These are phyloP conservation scores for Prunus kanzakura DNA, from an alignment of 306 rosid genomes.

Conservation along the genomic window DNA sequence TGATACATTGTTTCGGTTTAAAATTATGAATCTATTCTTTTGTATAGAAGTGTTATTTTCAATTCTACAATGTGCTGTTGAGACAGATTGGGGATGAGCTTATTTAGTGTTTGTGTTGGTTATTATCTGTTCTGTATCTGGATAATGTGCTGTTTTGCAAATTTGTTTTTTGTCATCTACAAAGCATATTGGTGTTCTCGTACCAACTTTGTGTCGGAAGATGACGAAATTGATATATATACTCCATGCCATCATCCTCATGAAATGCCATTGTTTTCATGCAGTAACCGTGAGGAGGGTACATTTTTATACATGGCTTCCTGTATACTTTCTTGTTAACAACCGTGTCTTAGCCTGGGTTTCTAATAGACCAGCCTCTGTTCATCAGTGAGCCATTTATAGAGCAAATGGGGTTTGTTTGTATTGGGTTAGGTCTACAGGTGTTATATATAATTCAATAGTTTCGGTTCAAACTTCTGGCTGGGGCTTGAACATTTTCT, in stretches of 20 bases:
- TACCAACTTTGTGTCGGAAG: constrained; percentile 47
- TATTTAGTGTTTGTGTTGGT: neutral
- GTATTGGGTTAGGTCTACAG: neutral
- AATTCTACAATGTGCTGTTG: neutral
- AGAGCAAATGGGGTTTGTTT: neutral
- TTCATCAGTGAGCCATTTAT: neutral
- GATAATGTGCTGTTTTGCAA: neutral
- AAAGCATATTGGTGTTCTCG: constrained; percentile 47
- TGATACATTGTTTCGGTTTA: neutral
- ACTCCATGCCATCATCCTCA: neutral
- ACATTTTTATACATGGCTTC: neutral
- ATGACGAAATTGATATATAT: constrained; percentile 8
- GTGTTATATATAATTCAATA: neutral
- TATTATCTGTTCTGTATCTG: neutral
- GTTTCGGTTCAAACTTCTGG: neutral
- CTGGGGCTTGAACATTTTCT: neutral
- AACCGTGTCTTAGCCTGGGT: neutral
- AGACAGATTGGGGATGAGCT: neutral
- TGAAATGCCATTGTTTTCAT: constrained; percentile 18
- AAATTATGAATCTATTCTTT: neutral
- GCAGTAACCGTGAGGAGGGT: constrained; percentile 5
- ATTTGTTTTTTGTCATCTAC: constrained; percentile 45
- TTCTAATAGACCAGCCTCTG: neutral
- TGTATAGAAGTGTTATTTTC: neutral
- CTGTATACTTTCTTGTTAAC: neutral